These are phyloP conservation scores for Byssoonygena ceratinophila DNA, from an alignment of 2,329 filamentous ascomycete species.

Conservation along the genomic window DNA sequence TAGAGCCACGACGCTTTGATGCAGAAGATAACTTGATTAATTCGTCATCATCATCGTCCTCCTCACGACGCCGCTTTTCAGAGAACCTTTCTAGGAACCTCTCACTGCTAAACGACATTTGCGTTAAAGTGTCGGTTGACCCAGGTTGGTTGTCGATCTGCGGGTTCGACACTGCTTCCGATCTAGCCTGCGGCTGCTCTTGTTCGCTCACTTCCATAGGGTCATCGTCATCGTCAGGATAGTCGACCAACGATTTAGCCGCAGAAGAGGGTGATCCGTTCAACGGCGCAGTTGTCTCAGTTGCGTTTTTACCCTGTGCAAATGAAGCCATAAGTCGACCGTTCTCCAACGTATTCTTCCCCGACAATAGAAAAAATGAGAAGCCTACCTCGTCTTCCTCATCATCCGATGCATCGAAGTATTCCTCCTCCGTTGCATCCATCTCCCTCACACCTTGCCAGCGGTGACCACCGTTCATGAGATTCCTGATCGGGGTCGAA, in stretches of 20 bases:
- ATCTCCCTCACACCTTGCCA: slow-evolving; percentile 69
- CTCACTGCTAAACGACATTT: slow-evolving; percentile 5
- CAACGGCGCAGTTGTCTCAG: slow-evolving; percentile 24
- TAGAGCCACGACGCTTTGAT: slow-evolving; percentile 38
- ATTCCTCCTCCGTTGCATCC: slow-evolving; percentile 79
- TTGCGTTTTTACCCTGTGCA: slow-evolving; percentile 32
- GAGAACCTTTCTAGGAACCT: slow-evolving; percentile 26
- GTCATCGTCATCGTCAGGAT: slow-evolving; percentile 73
- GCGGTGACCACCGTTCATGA: slow-evolving; percentile 48
- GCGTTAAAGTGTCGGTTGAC: background rate
- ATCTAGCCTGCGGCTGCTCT: slow-evolving; percentile 19
- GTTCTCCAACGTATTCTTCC: slow-evolving; percentile 2
- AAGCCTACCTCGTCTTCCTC: slow-evolving; percentile 56
- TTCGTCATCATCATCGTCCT: slow-evolving; percentile 89
- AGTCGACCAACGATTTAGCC: slow-evolving; percentile 70
- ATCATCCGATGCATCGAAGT: slow-evolving; percentile 83
- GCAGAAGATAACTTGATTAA: slow-evolving; percentile 63
- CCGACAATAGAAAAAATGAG: slow-evolving; percentile 9
- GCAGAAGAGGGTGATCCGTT: slow-evolving; percentile 43
- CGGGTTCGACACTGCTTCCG: background rate
- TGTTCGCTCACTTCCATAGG: slow-evolving; percentile 46
- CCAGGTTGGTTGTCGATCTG: slow-evolving; percentile 1
- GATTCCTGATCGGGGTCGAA: slow-evolving; percentile 36
- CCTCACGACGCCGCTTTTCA: slow-evolving; percentile 73
- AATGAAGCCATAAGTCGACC: slow-evolving; percentile 21